phyloP scores from a whole-genome alignment of 306 rosid genomes.

The Dicorynia guianensis region DNA sequence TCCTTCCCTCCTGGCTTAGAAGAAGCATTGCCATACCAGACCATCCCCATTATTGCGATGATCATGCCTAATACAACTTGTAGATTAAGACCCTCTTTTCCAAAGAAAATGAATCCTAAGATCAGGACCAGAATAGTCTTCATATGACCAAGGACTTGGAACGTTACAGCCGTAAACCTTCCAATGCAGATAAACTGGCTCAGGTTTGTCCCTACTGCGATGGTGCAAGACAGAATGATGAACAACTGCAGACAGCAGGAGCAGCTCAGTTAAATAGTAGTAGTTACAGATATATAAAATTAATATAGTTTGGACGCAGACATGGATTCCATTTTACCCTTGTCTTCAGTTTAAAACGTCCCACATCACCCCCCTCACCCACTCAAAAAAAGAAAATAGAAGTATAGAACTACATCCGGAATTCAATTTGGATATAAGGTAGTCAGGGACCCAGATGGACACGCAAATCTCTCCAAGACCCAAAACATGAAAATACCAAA shows the following conservation, averaged over 20 bases:
- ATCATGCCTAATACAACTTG: slow-evolving; percentile 83
- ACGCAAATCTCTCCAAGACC: slow-evolving; percentile 1
- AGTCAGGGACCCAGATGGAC: slow-evolving; percentile 16
- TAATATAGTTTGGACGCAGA: slow-evolving; percentile 47
- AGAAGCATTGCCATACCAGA: slow-evolving; percentile 94
- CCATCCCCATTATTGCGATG: slow-evolving; percentile 77
- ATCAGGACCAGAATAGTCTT: slow-evolving; percentile 83
- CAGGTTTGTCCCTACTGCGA: slow-evolving; percentile 92
- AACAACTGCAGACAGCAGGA: slow-evolving; percentile 68
- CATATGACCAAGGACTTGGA: slow-evolving; percentile 94
- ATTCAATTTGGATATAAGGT: slow-evolving; percentile 27
- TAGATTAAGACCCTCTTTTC: slow-evolving; percentile 85
- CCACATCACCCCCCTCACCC: too few species aligned
- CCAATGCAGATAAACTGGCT: slow-evolving; percentile 96
- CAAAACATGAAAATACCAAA: too few species aligned
- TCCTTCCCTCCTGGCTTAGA: slow-evolving; percentile 91
- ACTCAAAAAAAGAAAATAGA: too few species aligned
- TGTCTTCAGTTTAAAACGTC: slow-evolving; percentile 53
- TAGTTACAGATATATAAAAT: slow-evolving; percentile 37
- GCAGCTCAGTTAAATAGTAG: slow-evolving; percentile 44
- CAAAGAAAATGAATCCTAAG: slow-evolving; percentile 86
- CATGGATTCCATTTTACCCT: slow-evolving; percentile 38
- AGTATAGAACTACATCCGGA: slow-evolving; percentile 26
- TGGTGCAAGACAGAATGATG: slow-evolving; percentile 81
- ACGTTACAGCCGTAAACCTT: slow-evolving; percentile 86